Evolutionary conservation across 2,329 filamentous ascomycete genomes (phyloP).

Genomic region (Rutstroemia sydowiana): DNA sequence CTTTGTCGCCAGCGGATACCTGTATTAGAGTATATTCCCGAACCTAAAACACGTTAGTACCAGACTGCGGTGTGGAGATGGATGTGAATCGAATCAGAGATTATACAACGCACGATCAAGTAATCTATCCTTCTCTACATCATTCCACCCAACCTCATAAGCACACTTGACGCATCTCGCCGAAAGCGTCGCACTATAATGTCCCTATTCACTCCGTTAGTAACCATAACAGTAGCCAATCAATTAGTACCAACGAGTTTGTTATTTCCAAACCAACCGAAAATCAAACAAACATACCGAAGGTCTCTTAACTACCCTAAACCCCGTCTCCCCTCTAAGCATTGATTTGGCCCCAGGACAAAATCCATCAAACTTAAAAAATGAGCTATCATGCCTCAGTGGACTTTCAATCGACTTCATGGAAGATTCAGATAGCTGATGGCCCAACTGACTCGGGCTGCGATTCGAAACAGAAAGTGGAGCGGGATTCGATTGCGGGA

Average conservation of each 20-base stretch:
- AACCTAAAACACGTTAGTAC: slow-evolving; percentile 13
- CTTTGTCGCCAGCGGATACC: slow-evolving; percentile 27
- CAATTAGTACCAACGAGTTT: background rate
- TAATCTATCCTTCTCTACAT: slow-evolving; percentile 26
- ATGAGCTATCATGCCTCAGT: slow-evolving; percentile 26
- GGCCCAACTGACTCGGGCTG: slow-evolving; percentile 6
- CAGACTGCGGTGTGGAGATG: background rate
- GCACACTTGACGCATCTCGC: slow-evolving; percentile 27
- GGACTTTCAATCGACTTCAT: slow-evolving; percentile 23
- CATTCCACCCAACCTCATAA: slow-evolving; percentile 27
- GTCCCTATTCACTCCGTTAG: slow-evolving; percentile 21
- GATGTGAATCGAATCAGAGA: background rate
- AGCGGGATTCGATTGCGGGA: background rate
- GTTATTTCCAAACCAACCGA: no score
- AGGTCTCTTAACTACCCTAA: slow-evolving; percentile 27
- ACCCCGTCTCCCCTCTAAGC: slow-evolving; percentile 24
- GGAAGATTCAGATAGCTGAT: slow-evolving; percentile 20
- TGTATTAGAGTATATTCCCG: slow-evolving; percentile 26
- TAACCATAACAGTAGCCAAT: slow-evolving; percentile 8
- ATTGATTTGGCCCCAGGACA: slow-evolving; percentile 26
- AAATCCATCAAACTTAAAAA: slow-evolving; percentile 28
- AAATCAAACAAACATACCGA: slow-evolving; percentile 23
- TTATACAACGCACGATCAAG: slow-evolving; percentile 18
- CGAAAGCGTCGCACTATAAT: slow-evolving; percentile 25
- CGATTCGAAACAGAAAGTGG: background rate